Conservation (phyloP, 225 moss, liverwort and hornwort species). For the Neckera pumila region DNA sequence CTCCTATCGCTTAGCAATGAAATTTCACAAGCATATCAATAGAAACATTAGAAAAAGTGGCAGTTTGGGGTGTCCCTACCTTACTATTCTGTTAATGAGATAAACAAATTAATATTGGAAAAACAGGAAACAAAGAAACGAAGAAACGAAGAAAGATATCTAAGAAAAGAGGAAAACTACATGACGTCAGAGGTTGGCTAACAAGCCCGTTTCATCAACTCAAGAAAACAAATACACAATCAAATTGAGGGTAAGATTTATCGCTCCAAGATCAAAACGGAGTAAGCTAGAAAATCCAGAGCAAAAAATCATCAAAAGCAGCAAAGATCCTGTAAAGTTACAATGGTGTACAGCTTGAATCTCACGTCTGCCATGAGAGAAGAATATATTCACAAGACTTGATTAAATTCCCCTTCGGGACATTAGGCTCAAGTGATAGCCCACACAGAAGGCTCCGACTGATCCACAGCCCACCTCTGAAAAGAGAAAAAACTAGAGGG, state of each 20-base stretch:
- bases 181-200: neutral
- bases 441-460: neutral
- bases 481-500: neutral
- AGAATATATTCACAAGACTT: neutral
- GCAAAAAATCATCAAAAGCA: neutral
- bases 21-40: neutral
- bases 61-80: neutral
- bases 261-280: neutral
- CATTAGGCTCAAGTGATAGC: neutral
- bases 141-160: neutral
- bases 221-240: too few relatives aligned
- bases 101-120: neutral
- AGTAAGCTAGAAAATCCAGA: neutral
- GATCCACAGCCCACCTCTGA: neutral
- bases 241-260: neutral
- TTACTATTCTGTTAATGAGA: neutral
- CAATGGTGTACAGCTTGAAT: neutral
- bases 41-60: neutral
- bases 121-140: neutral
- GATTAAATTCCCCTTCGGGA: neutral
- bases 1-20: neutral
- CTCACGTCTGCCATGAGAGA: neutral
- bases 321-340: neutral
- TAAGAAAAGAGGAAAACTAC: too few relatives aligned
- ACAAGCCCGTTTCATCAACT: neutral